Evolutionary conservation across 176 grass and related monocot genomes (phyloP).

Genomic region (Dendrocalamus sinicus): DNA sequence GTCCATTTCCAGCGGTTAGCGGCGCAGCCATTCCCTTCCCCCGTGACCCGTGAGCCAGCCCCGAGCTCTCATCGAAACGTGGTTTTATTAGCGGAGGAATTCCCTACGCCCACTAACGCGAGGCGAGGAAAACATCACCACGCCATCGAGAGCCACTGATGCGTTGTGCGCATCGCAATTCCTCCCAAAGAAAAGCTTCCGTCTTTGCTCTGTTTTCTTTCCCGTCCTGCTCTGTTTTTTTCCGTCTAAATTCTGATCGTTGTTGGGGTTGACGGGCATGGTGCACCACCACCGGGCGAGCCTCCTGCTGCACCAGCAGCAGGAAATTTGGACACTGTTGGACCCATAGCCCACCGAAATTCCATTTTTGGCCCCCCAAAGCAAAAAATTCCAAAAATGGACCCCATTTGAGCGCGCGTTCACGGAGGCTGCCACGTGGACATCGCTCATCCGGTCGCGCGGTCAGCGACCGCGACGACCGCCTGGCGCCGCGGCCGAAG

Average conservation of each 20-base stretch:
- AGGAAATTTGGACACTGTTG: too few species aligned
- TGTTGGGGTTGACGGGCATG: conserved; percentile 32
- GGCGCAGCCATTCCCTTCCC: background rate
- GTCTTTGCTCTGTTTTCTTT: background rate
- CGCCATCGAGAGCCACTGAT: background rate
- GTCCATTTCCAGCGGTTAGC: conserved; percentile 44
- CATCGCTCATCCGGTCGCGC: too few species aligned
- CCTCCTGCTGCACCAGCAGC: conserved; percentile 38
- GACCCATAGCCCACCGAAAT: too few species aligned
- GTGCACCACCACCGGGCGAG: conserved; percentile 50
- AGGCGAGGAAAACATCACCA: background rate
- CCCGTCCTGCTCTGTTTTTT: background rate
- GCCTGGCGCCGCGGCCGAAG: too few species aligned
- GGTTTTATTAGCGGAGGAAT: background rate
- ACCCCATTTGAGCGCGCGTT: too few species aligned
- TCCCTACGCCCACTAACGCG: background rate
- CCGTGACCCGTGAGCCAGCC: conserved; percentile 17
- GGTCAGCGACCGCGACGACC: too few species aligned
- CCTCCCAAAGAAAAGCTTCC: conserved; percentile 8
- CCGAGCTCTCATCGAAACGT: background rate
- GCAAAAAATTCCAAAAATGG: too few species aligned
- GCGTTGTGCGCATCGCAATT: background rate
- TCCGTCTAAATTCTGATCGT: background rate
- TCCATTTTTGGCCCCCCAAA: too few species aligned
- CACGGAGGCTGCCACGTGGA: too few species aligned